Evolutionary conservation across 345 rosid genomes (phyloP), one percentile per base, ranked within the genome.

Genomic region (Cardiospermum halicacabum): DNA sequence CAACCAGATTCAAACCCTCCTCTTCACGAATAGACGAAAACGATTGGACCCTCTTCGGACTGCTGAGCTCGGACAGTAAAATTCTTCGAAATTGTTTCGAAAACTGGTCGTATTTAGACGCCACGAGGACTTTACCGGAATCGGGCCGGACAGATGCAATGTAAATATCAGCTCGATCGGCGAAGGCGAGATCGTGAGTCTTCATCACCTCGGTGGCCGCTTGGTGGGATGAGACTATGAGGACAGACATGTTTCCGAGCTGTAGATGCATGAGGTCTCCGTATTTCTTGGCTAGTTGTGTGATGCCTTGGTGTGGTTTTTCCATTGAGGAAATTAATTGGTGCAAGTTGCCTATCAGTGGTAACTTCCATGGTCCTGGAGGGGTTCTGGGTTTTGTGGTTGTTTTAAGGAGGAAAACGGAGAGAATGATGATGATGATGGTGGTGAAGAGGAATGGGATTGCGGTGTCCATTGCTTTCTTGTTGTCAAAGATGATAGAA

Each of bases 131-230:
- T 1, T 22, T 8, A 19, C 25, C 49, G 13, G 49, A 12, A 50
- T 51, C 11, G 39, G 3, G 13, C 51, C 49, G 7, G 3, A 74
- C 24, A 11, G 31, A 31, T 1, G 60, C 13, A 18, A 67, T 64
- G 7, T 47, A 24, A 50, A 60, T 21, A 15, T 66, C 18, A 21
- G 71, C 68, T 68, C 74, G 53, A 5, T 65, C 24, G 18, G 53
- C 53, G 10, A 19, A 49, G 53, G 15, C 53, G 22, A 49, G 25
- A 49, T 49, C 26, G 22, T 18, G 11, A 5, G 53, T 49, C 15
- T 49, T 19, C 24, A 49, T 7, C 6, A 49, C 24, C 11, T 49
- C 53, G 18, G 7, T 49, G 22, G 53, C 53, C 8, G 18, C 18
- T 45, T 12, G 13, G 1, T 16, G 0, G 13, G 50, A 47, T 3